Percentiles rank a stretch among this genome's conserved stretches.
phyloP scores from a whole-genome alignment of 108 stramenopile species.

The Aurantiochytrium sp. region DNA sequence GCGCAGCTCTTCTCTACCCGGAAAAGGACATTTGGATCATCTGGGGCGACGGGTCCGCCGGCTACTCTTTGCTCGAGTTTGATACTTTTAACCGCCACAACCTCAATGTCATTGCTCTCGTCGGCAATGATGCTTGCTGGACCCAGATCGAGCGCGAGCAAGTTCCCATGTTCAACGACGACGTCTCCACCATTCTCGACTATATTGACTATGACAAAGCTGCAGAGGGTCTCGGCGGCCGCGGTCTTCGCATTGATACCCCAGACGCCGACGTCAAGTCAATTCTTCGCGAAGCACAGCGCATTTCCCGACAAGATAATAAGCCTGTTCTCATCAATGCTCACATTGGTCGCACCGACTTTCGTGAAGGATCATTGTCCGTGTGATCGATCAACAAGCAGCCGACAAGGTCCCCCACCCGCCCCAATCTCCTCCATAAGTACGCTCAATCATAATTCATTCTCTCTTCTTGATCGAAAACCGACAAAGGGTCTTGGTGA shows the following conservation, averaged over 20 bases:
- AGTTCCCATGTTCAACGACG: slow-evolving; percentile 6
- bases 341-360: neutral
- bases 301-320: neutral
- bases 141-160: slow-evolving; percentile 15
- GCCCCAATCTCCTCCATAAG: no score
- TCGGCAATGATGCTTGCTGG: slow-evolving; percentile 14
- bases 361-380: neutral
- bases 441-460: no score
- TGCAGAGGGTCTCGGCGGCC: slow-evolving; percentile 2
- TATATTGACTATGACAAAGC: neutral
- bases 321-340: slow-evolving; percentile 5
- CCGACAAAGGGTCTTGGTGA: no score
- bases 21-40: slow-evolving; percentile 3
- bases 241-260: neutral
- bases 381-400: neutral
- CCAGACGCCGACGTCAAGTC: neutral
- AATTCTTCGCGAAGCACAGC: neutral
- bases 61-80: neutral
- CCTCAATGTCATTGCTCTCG: neutral
- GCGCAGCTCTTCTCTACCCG: neutral
- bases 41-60: neutral
- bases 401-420: no score
- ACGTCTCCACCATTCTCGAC: neutral
- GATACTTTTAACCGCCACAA: neutral
- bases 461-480: no score